phyloP scores from a whole-genome alignment of 495 filamentous ascomycete species.

The Penicillium egyptiacum region DNA sequence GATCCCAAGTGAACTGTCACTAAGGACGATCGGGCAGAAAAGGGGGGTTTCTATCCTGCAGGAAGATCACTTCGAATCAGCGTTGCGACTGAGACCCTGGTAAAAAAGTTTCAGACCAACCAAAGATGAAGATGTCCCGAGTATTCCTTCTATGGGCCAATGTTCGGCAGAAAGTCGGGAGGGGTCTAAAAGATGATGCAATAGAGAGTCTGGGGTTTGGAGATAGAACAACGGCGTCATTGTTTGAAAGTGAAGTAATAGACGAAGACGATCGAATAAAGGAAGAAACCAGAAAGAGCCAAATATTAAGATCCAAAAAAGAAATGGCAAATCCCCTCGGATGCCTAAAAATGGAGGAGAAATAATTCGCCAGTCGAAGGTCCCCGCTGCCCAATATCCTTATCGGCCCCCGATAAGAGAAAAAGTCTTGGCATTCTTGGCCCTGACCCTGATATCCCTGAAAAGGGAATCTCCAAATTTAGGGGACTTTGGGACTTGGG shows the following conservation, averaged over 20 bases:
- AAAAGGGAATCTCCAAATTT: background rate
- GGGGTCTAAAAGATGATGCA: constrained; percentile 35
- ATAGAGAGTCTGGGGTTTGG: constrained; percentile 30
- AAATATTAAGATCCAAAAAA: constrained; percentile 9
- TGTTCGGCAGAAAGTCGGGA: constrained; percentile 18
- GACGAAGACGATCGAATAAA: constrained; percentile 3
- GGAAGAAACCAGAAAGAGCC: constrained; percentile 1
- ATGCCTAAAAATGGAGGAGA: background rate
- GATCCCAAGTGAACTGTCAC: constrained; percentile 9
- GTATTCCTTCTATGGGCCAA: constrained; percentile 18
- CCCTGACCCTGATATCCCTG: background rate
- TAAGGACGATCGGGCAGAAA: constrained; percentile 25
- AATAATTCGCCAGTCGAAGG: background rate
- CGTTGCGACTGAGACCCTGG: constrained; percentile 6
- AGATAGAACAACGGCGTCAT: constrained; percentile 46
- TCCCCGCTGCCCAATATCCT: background rate
- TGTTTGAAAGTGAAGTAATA: constrained; percentile 30
- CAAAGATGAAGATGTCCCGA: constrained; percentile 19
- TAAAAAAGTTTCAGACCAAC: background rate
- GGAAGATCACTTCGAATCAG: constrained; percentile 14
- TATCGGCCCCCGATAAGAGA: background rate
- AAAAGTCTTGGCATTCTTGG: background rate
- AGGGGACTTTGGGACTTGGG: no score
- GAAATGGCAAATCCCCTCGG: constrained; percentile 1
- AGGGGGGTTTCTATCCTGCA: constrained; percentile 13